Evolutionary conservation across 2,329 filamentous ascomycete genomes (phyloP), one percentile per base, ranked within the genome.

Genomic region (Microsporum ferrugineum): DNA sequence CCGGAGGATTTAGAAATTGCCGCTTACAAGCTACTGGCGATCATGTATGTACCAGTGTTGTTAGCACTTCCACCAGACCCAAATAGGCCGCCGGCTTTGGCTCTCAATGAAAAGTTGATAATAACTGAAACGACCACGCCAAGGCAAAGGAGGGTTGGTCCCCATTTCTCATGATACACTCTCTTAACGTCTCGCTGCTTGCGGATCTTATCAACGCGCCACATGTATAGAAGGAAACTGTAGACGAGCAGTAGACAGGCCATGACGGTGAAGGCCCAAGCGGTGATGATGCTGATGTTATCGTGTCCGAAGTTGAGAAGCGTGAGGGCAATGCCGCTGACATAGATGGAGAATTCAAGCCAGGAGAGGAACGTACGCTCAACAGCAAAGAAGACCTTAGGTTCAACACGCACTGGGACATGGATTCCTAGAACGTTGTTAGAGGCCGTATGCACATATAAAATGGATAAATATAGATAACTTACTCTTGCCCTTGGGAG

Each of bases 261-360:
- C 2, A 96, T 80, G 17, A 91, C 73, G 0, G 91, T 96, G 73
- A 97, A 99, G 0, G 84, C 80, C 71, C 86, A 88, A 0, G 90
- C 82, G 0, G 88, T 84, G 53, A 84, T 78, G 65, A 95, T 84
- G 4, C 87, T 84, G 23, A 85, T 73, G 51, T 74, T 73, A 68
- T 82, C 76, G 29, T 73, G 70, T 67, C 88, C 84, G 72, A 96
- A 90, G 78, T 95, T 91, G 66, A 95, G 82, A 53, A 95, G 78
- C 0, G 89, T 89, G 5, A 88, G 87, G 10, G 91, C 89, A 68
- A 95, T 92, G 33, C 88, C 88, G 68, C 89, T 90, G 60, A 99
- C 86, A 71, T 96, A 91, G 70, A 97, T 95, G 57, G 88, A 92
- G 76, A 95, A 97, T 75, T 99, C 92, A 68, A 99, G 88, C 91